Percentiles rank a stretch among this genome's conserved stretches.
Conservation (phyloP, 129 eudicot genomes). For the Erigeron canadensis region DNA sequence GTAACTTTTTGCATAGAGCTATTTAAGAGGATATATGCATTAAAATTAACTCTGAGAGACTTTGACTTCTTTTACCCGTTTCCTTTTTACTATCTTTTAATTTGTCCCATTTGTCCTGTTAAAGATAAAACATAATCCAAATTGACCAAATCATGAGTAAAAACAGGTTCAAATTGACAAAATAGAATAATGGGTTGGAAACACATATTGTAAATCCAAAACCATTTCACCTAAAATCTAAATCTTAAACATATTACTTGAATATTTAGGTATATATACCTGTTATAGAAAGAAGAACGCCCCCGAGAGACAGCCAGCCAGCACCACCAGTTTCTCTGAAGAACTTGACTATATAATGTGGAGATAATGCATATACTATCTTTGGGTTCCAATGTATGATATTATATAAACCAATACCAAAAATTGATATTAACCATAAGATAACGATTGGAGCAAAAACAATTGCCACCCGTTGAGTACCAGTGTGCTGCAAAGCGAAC, state of each 20-base stretch:
- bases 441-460: slow-evolving; percentile 80
- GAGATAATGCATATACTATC: slow-evolving; percentile 71
- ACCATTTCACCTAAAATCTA: slow-evolving; percentile 6
- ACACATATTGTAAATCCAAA: slow-evolving; percentile 3
- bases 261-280: slow-evolving; percentile 39
- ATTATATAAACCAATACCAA: slow-evolving; percentile 69
- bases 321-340: slow-evolving; percentile 59
- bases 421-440: slow-evolving; percentile 70
- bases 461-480: slow-evolving; percentile 78
- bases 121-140: no score
- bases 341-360: slow-evolving; percentile 74
- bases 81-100: no score
- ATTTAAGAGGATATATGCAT: no score
- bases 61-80: no score
- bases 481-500: slow-evolving; percentile 78
- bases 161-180: no score
- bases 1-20: no score
- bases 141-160: slow-evolving; percentile 63
- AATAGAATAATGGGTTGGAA: no score
- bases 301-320: slow-evolving; percentile 94
- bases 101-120: no score
- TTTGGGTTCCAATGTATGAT: slow-evolving; percentile 72
- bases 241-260: slow-evolving; percentile 8
- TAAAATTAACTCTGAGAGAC: no score
- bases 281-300: slow-evolving; percentile 75